Evolutionary conservation across 768 basidiomycete species (phyloP).

Genomic region (Naganishia onofrii): DNA sequence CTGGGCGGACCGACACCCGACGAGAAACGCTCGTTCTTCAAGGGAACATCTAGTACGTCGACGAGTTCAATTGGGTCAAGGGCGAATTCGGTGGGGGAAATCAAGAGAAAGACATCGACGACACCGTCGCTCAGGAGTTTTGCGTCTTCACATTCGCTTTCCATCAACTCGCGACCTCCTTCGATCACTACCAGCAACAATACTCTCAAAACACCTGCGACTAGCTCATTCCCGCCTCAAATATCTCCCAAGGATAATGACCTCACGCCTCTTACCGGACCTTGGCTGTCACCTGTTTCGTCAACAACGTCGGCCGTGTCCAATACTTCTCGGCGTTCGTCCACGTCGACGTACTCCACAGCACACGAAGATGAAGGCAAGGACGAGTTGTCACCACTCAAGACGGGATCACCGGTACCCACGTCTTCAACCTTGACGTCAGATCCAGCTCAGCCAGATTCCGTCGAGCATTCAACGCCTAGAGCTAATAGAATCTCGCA

Average conservation of each 20-base stretch:
- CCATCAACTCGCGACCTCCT: background rate
- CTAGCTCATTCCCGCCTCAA: slow-evolving; percentile 12
- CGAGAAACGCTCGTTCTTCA: background rate
- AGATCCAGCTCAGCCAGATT: background rate
- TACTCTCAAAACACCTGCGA: slow-evolving; percentile 3
- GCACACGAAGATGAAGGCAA: slow-evolving; percentile 12
- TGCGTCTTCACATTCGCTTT: slow-evolving; percentile 20
- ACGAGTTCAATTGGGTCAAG: background rate
- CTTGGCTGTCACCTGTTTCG: slow-evolving; percentile 12
- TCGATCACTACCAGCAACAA: background rate
- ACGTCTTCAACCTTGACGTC: background rate
- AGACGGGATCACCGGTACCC: background rate
- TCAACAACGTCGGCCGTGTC: background rate
- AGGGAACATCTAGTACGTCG: background rate
- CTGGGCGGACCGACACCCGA: background rate
- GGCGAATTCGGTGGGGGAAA: background rate
- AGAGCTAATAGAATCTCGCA: slow-evolving; percentile 1
- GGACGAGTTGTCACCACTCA: slow-evolving; percentile 17
- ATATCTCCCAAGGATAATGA: background rate
- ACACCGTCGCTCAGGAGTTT: slow-evolving; percentile 7
- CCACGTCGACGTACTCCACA: slow-evolving; percentile 5
- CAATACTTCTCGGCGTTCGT: background rate
- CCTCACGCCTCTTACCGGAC: slow-evolving; percentile 7
- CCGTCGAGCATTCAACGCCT: background rate
- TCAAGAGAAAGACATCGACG: slow-evolving; percentile 9